phyloP scores from a whole-genome alignment of 2,329 filamentous ascomycete genomes.

The Fusarium sp. region DNA sequence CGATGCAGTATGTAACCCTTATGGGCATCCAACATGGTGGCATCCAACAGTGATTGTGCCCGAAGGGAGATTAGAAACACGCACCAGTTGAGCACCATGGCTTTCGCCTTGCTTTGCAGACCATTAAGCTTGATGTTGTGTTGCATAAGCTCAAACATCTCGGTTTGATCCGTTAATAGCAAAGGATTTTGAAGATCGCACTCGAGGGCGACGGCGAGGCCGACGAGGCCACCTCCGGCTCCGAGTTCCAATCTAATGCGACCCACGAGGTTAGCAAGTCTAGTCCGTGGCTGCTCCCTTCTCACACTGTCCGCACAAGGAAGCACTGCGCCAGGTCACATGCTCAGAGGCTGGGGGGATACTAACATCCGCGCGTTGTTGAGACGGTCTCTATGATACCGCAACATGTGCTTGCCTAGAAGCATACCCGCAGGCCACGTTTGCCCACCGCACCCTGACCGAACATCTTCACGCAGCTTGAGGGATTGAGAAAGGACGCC shows the following conservation, averaged over 20 bases:
- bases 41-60: constrained; percentile 39
- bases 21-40: background rate
- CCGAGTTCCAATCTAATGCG: constrained; percentile 83
- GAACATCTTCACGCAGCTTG: constrained; percentile 85
- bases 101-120: constrained; percentile 71
- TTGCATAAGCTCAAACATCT: constrained; percentile 88
- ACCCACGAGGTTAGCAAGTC: constrained; percentile 38
- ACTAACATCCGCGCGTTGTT: constrained; percentile 76
- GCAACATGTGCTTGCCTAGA: constrained; percentile 86
- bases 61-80: constrained; percentile 44
- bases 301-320: constrained; percentile 18
- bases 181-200: constrained; percentile 67
- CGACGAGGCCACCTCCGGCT: constrained; percentile 90
- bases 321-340: constrained; percentile 15
- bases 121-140: constrained; percentile 88
- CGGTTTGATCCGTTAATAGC: constrained; percentile 86
- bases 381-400: constrained; percentile 74
- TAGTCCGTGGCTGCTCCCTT: constrained; percentile 5
- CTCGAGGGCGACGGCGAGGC: constrained; percentile 69
- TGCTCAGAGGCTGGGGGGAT: constrained; percentile 17
- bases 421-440: constrained; percentile 96
- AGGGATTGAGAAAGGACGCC: constrained; percentile 78
- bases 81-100: constrained; percentile 85
- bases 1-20: background rate
- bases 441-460: constrained; percentile 90